These are phyloP conservation scores for Mimosa bimucronata DNA, from an alignment of 306 rosid species.

Conservation along the genomic window DNA sequence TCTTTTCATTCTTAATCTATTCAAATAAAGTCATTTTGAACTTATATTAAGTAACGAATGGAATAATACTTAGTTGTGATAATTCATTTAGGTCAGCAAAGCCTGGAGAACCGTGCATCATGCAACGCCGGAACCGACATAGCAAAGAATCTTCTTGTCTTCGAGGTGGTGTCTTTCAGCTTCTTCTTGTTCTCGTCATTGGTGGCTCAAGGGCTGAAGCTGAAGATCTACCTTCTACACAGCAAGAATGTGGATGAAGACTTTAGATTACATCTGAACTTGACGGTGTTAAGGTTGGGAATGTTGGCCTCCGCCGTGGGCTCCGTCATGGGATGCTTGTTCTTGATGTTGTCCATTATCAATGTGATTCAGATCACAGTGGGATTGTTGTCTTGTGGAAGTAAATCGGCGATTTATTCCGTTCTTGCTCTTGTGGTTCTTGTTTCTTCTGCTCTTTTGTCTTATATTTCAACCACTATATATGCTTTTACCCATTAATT, in stretches of 20 bases:
- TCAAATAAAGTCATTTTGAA: too few relatives aligned
- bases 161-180: constrained; percentile 88
- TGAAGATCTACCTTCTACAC: constrained; percentile 74
- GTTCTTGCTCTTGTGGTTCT: constrained; percentile 58
- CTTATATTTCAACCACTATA: constrained; percentile 79
- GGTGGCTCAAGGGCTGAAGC: constrained; percentile 87
- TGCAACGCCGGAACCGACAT: constrained; percentile 74
- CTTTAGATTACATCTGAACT: constrained; percentile 75
- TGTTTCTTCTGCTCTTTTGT: constrained; percentile 74
- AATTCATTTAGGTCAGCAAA: constrained; percentile 17
- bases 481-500: constrained; percentile 71
- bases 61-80: background rate
- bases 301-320: constrained; percentile 89
- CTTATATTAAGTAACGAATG: too few relatives aligned
- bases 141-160: constrained; percentile 72
- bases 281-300: constrained; percentile 64
- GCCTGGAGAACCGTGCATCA: constrained; percentile 56
- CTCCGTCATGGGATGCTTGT: constrained; percentile 87
- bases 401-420: constrained; percentile 68
- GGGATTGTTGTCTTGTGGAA: constrained; percentile 85
- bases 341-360: constrained; percentile 79
- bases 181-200: constrained; percentile 83
- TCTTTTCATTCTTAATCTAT: too few relatives aligned
- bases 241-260: constrained; percentile 79
- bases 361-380: constrained; percentile 78